Percentiles rank a stretch among this genome's conserved stretches.
phyloP scores from a whole-genome alignment of 1,139 yeast genomes.

The Blastobotrys buckinghamii region DNA sequence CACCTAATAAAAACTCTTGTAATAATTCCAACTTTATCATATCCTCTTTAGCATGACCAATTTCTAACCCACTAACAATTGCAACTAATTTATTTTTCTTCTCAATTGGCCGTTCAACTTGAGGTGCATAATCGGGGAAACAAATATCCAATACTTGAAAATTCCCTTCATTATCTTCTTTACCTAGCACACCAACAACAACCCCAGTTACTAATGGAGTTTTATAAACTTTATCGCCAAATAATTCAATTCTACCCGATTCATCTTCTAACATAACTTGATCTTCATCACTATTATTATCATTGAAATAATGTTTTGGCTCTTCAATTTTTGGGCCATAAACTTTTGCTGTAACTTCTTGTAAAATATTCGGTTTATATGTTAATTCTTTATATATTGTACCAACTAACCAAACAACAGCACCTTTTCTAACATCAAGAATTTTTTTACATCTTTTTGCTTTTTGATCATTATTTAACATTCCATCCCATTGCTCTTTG shows the following conservation, averaged over 20 bases:
- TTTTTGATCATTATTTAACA: conserved; percentile 35
- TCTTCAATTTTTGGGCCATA: conserved; percentile 38
- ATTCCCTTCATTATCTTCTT: conserved; percentile 76
- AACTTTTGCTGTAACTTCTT: conserved; percentile 57
- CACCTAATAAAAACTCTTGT: conserved; percentile 68
- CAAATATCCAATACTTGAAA: conserved; percentile 79
- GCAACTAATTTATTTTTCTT: conserved; percentile 41
- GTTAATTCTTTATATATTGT: conserved; percentile 81
- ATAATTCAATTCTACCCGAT: conserved; percentile 75
- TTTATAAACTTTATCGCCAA: conserved; percentile 49
- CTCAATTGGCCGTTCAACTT: conserved; percentile 34
- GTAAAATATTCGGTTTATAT: conserved; percentile 75
- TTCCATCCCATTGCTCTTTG: conserved; percentile 43
- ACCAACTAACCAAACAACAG: conserved; percentile 86
- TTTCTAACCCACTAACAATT: conserved; percentile 65
- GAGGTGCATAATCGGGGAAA: conserved; percentile 62
- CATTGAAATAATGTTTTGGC: conserved; percentile 42
- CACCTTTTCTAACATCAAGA: conserved; percentile 63
- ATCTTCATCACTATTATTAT: conserved; percentile 46
- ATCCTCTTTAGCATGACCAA: conserved; percentile 42
- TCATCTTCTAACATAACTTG: conserved; percentile 82
- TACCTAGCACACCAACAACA: conserved; percentile 78
- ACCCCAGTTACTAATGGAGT: conserved; percentile 75
- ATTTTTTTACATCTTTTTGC: conserved; percentile 53
- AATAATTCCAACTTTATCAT: conserved; percentile 47